Percentiles rank a stretch among this genome's conserved stretches.
These are phyloP conservation scores for Zymoseptoria crescenta DNA, from an alignment of 2,329 filamentous ascomycete genomes.

Conservation along the genomic window DNA sequence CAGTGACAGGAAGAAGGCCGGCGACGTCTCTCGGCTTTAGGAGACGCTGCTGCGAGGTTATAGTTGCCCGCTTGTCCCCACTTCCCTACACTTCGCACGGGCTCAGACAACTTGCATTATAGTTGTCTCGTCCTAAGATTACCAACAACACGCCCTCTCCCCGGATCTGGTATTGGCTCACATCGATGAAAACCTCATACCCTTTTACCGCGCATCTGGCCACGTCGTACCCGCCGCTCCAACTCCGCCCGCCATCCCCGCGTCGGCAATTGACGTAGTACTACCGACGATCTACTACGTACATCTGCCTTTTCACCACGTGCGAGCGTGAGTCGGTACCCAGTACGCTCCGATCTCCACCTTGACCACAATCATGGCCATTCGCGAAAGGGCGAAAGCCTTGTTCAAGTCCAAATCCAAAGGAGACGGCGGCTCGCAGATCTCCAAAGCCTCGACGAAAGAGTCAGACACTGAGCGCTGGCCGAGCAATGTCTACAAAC, in stretches of 20 bases:
- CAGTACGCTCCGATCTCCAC: slow-evolving; percentile 1
- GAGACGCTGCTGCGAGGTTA: neutral
- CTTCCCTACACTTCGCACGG: neutral
- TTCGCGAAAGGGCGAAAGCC: slow-evolving; percentile 40
- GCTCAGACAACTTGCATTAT: neutral
- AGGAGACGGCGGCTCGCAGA: slow-evolving; percentile 19
- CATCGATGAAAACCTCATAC: neutral
- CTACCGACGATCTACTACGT: neutral
- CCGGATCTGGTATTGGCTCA: neutral
- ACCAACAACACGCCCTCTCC: neutral
- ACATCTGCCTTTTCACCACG: neutral
- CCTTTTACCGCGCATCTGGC: neutral
- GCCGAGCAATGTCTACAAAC: slow-evolving; percentile 42
- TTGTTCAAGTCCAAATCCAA: slow-evolving; percentile 34
- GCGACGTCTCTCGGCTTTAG: neutral
- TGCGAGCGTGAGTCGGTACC: neutral
- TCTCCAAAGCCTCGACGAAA: slow-evolving; percentile 21
- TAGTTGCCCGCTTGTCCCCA: neutral
- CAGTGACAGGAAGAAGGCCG: neutral
- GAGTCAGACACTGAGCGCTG: slow-evolving; percentile 28
- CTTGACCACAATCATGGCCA: slow-evolving; percentile 32
- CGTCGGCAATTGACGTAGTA: neutral
- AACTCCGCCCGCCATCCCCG: neutral
- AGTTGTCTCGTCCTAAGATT: neutral
- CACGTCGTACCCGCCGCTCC: neutral